A percentile compares a stretch with the other conserved stretches of the same genome.
Conservation (phyloP, 2,329 filamentous ascomycete genomes). For the Venturia asperata region DNA sequence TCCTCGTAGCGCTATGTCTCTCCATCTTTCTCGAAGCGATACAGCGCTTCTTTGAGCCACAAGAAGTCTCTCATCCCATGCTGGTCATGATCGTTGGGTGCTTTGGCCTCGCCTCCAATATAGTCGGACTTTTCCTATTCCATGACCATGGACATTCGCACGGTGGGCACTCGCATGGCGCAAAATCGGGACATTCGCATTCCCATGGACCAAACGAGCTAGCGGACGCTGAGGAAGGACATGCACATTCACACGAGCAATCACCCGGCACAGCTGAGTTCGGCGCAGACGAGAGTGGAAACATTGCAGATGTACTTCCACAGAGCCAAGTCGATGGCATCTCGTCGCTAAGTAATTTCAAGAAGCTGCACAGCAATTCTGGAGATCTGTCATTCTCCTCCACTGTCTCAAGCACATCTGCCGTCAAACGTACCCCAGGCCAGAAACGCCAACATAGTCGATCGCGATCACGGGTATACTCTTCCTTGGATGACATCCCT, state of each 20-base stretch:
- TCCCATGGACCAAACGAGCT: conserved; percentile 31
- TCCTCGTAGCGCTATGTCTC: conserved; percentile 90
- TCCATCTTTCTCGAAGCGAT: conserved; percentile 95
- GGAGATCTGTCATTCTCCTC: conserved; percentile 11
- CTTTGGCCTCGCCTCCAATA: conserved; percentile 77
- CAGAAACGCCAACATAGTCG: conserved; percentile 56
- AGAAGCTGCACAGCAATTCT: conserved; percentile 4
- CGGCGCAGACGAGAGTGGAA: conserved; percentile 51
- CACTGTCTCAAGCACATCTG: not conserved
- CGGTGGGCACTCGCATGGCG: conserved; percentile 46
- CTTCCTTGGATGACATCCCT: conserved; percentile 61
- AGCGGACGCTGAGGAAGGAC: conserved; percentile 46
- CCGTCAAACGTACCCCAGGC: conserved; percentile 15
- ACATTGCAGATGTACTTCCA: conserved; percentile 55
- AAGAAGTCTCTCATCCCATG: conserved; percentile 74
- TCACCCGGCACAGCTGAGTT: conserved; percentile 28
- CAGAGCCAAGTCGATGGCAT: conserved; percentile 53
- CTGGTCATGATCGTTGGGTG: conserved; percentile 86
- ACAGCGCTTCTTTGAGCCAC: conserved; percentile 84
- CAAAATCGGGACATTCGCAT: conserved; percentile 34
- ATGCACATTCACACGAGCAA: conserved; percentile 49
- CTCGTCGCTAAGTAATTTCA: conserved; percentile 11
- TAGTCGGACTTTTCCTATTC: conserved; percentile 81
- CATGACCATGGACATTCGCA: conserved; percentile 88
- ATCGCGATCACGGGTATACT: conserved; percentile 45